Conservation (phyloP, 2,329 filamentous ascomycete genomes). For the Acrocalymma vagum region DNA sequence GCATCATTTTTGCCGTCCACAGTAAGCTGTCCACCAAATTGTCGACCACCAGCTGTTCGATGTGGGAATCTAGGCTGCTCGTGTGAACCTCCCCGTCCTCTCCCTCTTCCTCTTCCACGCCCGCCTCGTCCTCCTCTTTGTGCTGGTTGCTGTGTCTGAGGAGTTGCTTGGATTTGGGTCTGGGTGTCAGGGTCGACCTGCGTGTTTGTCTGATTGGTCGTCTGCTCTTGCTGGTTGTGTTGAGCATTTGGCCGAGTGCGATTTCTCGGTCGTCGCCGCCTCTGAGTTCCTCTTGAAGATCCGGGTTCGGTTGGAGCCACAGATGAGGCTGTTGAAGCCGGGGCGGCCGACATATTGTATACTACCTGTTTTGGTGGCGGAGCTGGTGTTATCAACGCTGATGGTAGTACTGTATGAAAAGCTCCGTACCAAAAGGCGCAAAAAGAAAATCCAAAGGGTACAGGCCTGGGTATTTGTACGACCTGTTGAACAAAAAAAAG, state of each 20-base stretch:
- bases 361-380: conserved; percentile 5
- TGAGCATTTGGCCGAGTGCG: conserved; percentile 29
- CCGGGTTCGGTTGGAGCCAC: conserved; percentile 15
- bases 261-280: conserved; percentile 31
- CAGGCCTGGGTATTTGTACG: conserved; percentile 40
- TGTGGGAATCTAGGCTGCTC: conserved; percentile 23
- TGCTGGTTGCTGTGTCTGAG: conserved; percentile 3
- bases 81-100: conserved; percentile 25
- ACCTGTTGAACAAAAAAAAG: conserved; percentile 34
- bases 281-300: conserved; percentile 22
- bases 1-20: conserved; percentile 32
- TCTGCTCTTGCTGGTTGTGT: conserved; percentile 25
- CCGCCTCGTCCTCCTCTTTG: conserved; percentile 19
- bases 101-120: conserved; percentile 16
- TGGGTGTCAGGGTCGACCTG: conserved; percentile 11
- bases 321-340: conserved; percentile 17
- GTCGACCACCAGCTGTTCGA: conserved; percentile 48
- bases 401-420: conserved; percentile 5
- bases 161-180: conserved; percentile 5
- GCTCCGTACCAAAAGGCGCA: background rate
- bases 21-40: conserved; percentile 60
- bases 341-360: conserved; percentile 30
- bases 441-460: conserved; percentile 6
- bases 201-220: conserved; percentile 20
- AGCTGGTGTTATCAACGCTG: background rate